Evolutionary conservation across 805 yeast species (phyloP).

Genomic region (Komagataella pastoris): DNA sequence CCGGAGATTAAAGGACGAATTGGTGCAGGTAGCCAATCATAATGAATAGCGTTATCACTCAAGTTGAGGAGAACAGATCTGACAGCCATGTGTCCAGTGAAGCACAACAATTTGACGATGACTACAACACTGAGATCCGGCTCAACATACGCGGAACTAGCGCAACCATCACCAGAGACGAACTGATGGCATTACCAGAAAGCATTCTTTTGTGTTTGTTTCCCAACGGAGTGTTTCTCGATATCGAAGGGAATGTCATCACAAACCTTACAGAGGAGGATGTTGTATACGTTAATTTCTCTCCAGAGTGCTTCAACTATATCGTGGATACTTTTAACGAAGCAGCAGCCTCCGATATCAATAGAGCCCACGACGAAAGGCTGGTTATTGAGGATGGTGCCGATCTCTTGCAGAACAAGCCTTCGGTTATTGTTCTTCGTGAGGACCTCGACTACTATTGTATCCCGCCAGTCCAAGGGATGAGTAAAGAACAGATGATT

Average conservation of each 20-base stretch:
- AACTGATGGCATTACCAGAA: slow-evolving; percentile 85
- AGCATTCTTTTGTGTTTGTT: slow-evolving; percentile 73
- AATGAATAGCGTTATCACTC: slow-evolving; percentile 45
- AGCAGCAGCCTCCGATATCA: slow-evolving; percentile 32
- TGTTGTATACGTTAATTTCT: slow-evolving; percentile 71
- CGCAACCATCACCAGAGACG: slow-evolving; percentile 76
- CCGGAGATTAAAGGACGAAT: background rate
- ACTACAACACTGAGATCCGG: slow-evolving; percentile 54
- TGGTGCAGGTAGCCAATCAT: background rate
- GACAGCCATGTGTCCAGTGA: slow-evolving; percentile 2
- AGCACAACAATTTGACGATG: slow-evolving; percentile 21
- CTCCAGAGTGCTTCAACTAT: slow-evolving; percentile 78
- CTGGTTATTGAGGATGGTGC: slow-evolving; percentile 23
- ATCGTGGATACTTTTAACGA: slow-evolving; percentile 58
- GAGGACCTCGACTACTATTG: slow-evolving; percentile 93
- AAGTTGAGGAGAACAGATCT: slow-evolving; percentile 10
- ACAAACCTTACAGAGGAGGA: slow-evolving; percentile 71
- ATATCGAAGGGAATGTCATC: slow-evolving; percentile 63
- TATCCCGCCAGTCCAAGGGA: slow-evolving; percentile 57
- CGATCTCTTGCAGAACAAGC: slow-evolving; percentile 62
- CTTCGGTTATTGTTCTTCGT: slow-evolving; percentile 81
- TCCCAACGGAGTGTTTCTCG: slow-evolving; percentile 83
- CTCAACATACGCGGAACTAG: slow-evolving; percentile 64
- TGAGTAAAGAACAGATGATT: slow-evolving; percentile 45
- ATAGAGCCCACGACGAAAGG: slow-evolving; percentile 11